These are phyloP conservation scores for Rutstroemia sp. DNA, from an alignment of 2,329 filamentous ascomycete species.

Conservation along the genomic window DNA sequence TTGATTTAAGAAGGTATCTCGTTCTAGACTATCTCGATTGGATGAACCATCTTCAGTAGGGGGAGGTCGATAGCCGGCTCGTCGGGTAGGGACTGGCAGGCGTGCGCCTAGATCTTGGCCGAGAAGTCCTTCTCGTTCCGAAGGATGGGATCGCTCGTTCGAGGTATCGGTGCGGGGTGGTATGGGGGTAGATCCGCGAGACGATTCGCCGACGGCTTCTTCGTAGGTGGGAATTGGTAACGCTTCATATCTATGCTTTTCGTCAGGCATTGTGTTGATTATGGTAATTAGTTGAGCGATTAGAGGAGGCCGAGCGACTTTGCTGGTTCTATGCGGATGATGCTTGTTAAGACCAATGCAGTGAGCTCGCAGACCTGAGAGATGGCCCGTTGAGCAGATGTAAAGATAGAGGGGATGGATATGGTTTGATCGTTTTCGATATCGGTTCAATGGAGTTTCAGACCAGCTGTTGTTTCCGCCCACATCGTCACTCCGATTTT, in stretches of 20 bases:
- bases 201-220: slow-evolving; percentile 63
- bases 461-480: slow-evolving; percentile 22
- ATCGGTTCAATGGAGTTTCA: slow-evolving; percentile 13
- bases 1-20: slow-evolving; percentile 42
- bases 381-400: not conserved
- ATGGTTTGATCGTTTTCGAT: not conserved
- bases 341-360: not conserved
- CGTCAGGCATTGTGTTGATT: slow-evolving; percentile 34
- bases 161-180: slow-evolving; percentile 43
- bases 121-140: slow-evolving; percentile 72
- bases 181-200: slow-evolving; percentile 52
- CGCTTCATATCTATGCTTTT: slow-evolving; percentile 51
- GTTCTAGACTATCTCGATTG: slow-evolving; percentile 21
- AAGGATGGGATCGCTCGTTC: slow-evolving; percentile 58
- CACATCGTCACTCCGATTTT: slow-evolving; percentile 12
- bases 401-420: not conserved
- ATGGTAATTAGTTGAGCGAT: not conserved
- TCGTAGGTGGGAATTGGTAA: slow-evolving; percentile 78
- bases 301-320: not conserved
- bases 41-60: slow-evolving; percentile 69
- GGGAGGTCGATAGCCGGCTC: slow-evolving; percentile 64
- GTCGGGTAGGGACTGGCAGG: slow-evolving; percentile 35
- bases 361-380: not conserved
- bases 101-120: slow-evolving; percentile 39
- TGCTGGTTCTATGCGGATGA: slow-evolving; percentile 4